Conservation (phyloP, 2,329 filamentous ascomycete genomes). For the Apiospora sp. region DNA sequence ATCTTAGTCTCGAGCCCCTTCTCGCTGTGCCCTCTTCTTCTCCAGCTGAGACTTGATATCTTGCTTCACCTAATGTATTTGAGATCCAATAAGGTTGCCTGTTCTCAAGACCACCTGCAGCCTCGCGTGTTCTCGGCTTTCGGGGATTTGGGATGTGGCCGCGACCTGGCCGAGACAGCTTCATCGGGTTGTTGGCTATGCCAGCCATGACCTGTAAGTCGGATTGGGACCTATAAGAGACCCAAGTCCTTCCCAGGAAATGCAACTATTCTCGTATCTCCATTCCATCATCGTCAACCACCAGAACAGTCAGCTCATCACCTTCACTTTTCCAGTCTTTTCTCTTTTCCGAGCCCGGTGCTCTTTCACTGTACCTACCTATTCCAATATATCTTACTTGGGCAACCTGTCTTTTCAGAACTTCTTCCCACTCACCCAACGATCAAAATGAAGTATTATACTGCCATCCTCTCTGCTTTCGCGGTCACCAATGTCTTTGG, state of each 20-base stretch:
- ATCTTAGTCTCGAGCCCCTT: background rate
- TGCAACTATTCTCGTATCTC: background rate
- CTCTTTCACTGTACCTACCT: background rate
- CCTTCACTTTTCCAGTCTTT: background rate
- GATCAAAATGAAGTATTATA: constrained; percentile 30
- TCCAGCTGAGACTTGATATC: background rate
- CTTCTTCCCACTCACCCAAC: background rate
- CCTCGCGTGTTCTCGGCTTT: background rate
- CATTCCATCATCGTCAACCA: background rate
- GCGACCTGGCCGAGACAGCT: too few relatives aligned
- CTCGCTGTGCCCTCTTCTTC: background rate
- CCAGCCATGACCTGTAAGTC: background rate
- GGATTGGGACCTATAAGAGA: constrained; percentile 15
- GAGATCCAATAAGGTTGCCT: background rate
- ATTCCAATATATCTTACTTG: background rate
- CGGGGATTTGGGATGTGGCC: background rate
- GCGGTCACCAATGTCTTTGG: constrained; percentile 29
- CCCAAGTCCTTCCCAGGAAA: background rate
- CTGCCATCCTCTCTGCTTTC: constrained; percentile 29
- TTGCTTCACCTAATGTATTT: constrained; percentile 16
- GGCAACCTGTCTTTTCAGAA: background rate
- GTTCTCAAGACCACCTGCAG: background rate
- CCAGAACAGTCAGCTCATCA: background rate
- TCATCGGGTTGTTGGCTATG: background rate
- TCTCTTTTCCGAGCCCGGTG: constrained; percentile 8